These are phyloP conservation scores for Lunularia cruciata DNA, from an alignment of 225 moss, liverwort and hornwort species.

Conservation along the genomic window DNA sequence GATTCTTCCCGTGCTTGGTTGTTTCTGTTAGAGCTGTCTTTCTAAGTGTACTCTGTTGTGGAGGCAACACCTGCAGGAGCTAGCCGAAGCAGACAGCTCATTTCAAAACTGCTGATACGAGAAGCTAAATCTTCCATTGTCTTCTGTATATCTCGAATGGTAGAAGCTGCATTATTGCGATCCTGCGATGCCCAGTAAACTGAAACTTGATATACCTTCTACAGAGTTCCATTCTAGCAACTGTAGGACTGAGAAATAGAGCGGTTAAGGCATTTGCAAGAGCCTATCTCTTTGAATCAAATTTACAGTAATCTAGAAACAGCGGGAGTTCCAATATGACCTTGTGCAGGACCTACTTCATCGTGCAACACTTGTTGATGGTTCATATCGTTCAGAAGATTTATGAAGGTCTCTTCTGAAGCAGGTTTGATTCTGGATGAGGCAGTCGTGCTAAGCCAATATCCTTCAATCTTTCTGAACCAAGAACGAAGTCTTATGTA, in stretches of 20 bases:
- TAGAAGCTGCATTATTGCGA: conserved; percentile 2
- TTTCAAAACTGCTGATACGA: conserved; percentile 8
- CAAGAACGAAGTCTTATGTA: conserved; percentile 16
- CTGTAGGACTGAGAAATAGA: too few relatives aligned
- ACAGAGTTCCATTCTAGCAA: too few relatives aligned
- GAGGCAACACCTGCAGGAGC: conserved; percentile 30
- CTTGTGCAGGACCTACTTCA: conserved; percentile 15
- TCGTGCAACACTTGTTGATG: background rate
- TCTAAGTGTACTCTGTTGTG: too few relatives aligned
- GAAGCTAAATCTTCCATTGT: conserved; percentile 26
- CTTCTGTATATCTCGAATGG: conserved; percentile 26
- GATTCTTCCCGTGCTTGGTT: too few relatives aligned
- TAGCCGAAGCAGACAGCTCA: conserved; percentile 13
- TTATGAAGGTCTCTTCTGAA: conserved; percentile 30
- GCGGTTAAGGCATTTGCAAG: too few relatives aligned
- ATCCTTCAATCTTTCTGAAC: conserved; percentile 28
- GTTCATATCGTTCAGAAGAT: conserved; percentile 24
- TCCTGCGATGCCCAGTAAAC: conserved; percentile 24
- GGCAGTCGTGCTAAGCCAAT: conserved; percentile 10
- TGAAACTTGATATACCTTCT: too few relatives aligned
- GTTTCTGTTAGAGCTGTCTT: too few relatives aligned
- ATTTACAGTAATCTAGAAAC: too few relatives aligned
- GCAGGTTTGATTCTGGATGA: conserved; percentile 16
- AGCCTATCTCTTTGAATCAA: too few relatives aligned
- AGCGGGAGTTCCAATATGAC: background rate